Percentiles rank a stretch among this genome's conserved stretches.
phyloP scores from a whole-genome alignment of 305 asterid species.

The Euphrasia arctica region DNA sequence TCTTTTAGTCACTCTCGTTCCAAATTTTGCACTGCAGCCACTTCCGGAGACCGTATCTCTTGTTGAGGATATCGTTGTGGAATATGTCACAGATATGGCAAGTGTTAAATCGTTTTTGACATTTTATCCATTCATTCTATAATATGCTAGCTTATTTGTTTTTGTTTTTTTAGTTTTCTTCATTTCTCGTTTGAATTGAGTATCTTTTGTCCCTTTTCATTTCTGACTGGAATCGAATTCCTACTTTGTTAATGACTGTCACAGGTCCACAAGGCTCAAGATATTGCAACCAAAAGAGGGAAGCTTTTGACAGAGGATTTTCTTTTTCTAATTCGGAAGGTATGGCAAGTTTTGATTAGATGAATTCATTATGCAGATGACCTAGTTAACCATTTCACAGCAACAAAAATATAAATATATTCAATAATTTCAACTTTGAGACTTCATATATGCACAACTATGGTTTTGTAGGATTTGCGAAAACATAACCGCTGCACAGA shows the following conservation, averaged over 20 bases:
- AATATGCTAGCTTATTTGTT: background rate
- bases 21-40: constrained; percentile 50
- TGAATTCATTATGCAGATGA: background rate
- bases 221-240: background rate
- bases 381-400: background rate
- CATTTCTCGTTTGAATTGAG: background rate
- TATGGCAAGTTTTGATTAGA: constrained; percentile 19
- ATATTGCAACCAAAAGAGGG: constrained; percentile 72
- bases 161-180: background rate
- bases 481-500: constrained; percentile 83
- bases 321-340: constrained; percentile 87
- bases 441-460: background rate
- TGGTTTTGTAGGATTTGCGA: constrained; percentile 69
- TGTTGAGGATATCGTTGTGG: constrained; percentile 93
- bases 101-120: constrained; percentile 17
- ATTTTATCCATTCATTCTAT: background rate
- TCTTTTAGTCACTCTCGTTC: constrained; percentile 14
- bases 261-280: constrained; percentile 98
- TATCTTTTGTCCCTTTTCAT: background rate
- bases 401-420: constrained; percentile 1
- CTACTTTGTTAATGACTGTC: constrained; percentile 4
- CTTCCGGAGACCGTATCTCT: constrained; percentile 90
- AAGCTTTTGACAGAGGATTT: constrained; percentile 89
- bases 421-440: background rate
- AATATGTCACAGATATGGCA: constrained; percentile 89